phyloP scores from a whole-genome alignment of 192 early-diverging fungal species.

The Coemansia sp. region DNA sequence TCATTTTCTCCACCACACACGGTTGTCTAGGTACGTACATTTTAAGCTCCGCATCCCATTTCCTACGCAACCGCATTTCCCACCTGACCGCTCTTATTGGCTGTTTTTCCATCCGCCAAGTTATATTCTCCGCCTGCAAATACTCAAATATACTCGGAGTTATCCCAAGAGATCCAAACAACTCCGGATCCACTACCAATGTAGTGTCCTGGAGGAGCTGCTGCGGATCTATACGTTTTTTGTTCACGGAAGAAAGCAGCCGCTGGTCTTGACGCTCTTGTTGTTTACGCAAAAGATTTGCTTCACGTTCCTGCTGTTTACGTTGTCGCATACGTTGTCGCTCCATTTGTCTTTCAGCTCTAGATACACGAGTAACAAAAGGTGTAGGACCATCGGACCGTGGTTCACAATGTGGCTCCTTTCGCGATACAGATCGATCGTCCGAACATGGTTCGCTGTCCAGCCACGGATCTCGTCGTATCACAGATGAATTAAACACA shows the following conservation, averaged over 20 bases:
- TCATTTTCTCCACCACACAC: not conserved
- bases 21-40: constrained; percentile 30
- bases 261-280: not conserved
- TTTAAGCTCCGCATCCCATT: constrained; percentile 22
- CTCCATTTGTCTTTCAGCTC: too few species aligned
- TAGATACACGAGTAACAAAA: too few species aligned
- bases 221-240: constrained; percentile 12
- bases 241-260: constrained; percentile 5
- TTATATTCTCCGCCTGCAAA: constrained; percentile 6
- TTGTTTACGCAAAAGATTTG: not conserved
- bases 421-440: too few species aligned
- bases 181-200: constrained; percentile 20
- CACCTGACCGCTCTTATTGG: constrained; percentile 17
- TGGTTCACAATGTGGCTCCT: too few species aligned
- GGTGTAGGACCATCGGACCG: too few species aligned
- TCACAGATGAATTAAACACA: too few species aligned
- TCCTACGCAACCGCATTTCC: constrained; percentile 30
- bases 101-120: constrained; percentile 2
- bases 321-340: not conserved
- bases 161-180: constrained; percentile 1
- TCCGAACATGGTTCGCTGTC: too few species aligned
- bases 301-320: not conserved
- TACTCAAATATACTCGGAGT: constrained; percentile 1
- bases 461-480: too few species aligned
- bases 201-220: constrained; percentile 27